Percentiles rank a stretch among this genome's conserved stretches.
Evolutionary conservation across 2,329 filamentous ascomycete species (phyloP).

Genomic region (Trichothecium roseum): DNA sequence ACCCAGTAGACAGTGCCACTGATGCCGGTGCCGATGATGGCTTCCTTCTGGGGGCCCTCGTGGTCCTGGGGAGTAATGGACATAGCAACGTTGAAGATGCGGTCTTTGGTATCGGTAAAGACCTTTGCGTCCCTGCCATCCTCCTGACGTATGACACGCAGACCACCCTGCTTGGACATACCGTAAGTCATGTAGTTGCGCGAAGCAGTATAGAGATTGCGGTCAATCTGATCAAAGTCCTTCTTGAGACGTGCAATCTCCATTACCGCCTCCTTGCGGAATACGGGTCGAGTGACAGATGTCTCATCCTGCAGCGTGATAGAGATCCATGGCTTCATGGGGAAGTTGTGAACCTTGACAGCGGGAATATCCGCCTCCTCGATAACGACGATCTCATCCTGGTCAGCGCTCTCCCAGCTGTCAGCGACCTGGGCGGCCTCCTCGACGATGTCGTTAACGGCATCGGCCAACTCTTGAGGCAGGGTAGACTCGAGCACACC

Average conservation of each 20-base stretch:
- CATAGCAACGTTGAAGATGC: constrained; percentile 87
- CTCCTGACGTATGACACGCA: constrained; percentile 89
- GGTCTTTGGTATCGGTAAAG: constrained; percentile 83
- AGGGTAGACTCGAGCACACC: constrained; percentile 40
- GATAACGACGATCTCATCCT: constrained; percentile 52
- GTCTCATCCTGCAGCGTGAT: constrained; percentile 60
- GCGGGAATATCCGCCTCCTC: constrained; percentile 56
- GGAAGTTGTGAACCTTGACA: constrained; percentile 86
- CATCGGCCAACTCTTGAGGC: constrained; percentile 28
- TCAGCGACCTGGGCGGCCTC: constrained; percentile 55
- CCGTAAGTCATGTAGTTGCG: constrained; percentile 90
- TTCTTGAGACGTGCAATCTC: constrained; percentile 94
- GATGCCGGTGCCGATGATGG: constrained; percentile 84
- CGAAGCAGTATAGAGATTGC: constrained; percentile 82
- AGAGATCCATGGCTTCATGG: constrained; percentile 91
- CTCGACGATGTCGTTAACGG: constrained; percentile 39
- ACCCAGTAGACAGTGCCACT: constrained; percentile 98
- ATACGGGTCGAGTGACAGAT: constrained; percentile 45
- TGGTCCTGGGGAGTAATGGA: constrained; percentile 56
- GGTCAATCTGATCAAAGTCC: constrained; percentile 94
- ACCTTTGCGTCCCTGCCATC: constrained; percentile 86
- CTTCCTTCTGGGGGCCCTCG: constrained; percentile 54
- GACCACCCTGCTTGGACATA: constrained; percentile 83
- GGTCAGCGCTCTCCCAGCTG: constrained; percentile 83
- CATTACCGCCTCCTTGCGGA: constrained; percentile 74